A percentile compares a stretch with the other conserved stretches of the same genome.
Conservation (phyloP, 108 stramenopile genomes). For the Bacterosira constricta region DNA sequence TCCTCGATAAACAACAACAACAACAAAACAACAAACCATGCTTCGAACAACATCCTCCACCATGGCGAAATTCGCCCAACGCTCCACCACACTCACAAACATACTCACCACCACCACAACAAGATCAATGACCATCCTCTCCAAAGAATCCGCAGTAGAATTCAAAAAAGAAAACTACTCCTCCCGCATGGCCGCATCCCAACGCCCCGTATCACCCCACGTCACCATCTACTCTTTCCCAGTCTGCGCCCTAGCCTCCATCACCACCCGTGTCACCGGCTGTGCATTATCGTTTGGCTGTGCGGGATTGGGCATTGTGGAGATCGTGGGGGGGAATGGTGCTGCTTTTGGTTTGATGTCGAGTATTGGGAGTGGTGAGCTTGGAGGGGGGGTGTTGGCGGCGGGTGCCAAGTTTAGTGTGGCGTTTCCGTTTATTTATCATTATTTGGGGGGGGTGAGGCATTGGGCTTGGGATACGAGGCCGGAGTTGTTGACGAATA, state of each 20-base stretch:
- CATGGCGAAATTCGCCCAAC: conserved; percentile 3
- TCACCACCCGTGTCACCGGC: conserved; percentile 95
- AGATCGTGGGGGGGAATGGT: conserved; percentile 79
- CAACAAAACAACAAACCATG: too few relatives aligned
- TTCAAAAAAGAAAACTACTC: conserved; percentile 90
- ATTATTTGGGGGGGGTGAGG: conserved; percentile 87
- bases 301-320: conserved; percentile 74
- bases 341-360: conserved; percentile 77
- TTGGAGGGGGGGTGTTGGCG: conserved; percentile 54
- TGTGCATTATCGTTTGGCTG: conserved; percentile 79
- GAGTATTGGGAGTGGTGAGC: conserved; percentile 58
- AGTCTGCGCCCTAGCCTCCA: conserved; percentile 82
- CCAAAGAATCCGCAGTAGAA: conserved; percentile 78
- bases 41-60: conserved; percentile 24
- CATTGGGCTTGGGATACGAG: conserved; percentile 82
- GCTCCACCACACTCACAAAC: neutral
- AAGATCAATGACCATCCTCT: conserved; percentile 77
- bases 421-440: conserved; percentile 90
- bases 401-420: conserved; percentile 85
- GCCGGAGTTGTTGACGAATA: conserved; percentile 73
- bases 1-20: too few relatives aligned
- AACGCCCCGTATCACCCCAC: conserved; percentile 93
- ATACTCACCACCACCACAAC: neutral
- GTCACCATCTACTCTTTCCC: conserved; percentile 96
- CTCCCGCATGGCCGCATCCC: conserved; percentile 79